A percentile compares a stretch with the other conserved stretches of the same genome.
These are phyloP conservation scores for Mollisia scopiformis DNA, from an alignment of 2,329 filamentous ascomycete species.

Conservation along the genomic window DNA sequence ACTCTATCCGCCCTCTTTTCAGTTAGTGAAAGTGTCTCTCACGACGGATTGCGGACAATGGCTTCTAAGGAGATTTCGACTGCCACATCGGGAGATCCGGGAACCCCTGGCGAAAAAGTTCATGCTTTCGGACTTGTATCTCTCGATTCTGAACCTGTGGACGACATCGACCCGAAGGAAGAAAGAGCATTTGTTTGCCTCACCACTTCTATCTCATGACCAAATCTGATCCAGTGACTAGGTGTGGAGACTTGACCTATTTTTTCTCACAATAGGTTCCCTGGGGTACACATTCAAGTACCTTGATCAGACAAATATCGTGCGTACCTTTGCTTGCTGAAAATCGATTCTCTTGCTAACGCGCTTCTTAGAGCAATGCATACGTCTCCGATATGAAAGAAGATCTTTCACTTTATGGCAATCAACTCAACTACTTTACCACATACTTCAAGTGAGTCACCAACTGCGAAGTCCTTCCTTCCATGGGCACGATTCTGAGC, in stretches of 20 bases:
- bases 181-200: background rate
- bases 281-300: constrained; percentile 4
- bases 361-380: constrained; percentile 10
- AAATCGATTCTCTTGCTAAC: background rate
- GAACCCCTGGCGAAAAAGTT: no score
- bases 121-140: no score
- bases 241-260: constrained; percentile 1
- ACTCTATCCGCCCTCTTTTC: no score
- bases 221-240: background rate
- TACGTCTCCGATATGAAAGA: constrained; percentile 5
- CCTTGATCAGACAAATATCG: constrained; percentile 5
- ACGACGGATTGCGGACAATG: no score
- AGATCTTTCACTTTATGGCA: constrained; percentile 1
- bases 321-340: background rate
- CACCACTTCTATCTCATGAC: background rate
- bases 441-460: constrained; percentile 2
- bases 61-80: no score
- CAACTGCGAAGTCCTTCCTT: background rate
- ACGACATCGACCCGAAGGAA: constrained; percentile 3
- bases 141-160: no score
- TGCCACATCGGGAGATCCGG: no score
- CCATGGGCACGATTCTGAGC: no score
- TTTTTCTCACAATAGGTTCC: background rate
- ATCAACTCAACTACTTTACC: constrained; percentile 5
- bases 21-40: no score